phyloP scores from a whole-genome alignment of 202 grass and related monocot genomes.

The Bolboschoenoplectus hybrid region DNA sequence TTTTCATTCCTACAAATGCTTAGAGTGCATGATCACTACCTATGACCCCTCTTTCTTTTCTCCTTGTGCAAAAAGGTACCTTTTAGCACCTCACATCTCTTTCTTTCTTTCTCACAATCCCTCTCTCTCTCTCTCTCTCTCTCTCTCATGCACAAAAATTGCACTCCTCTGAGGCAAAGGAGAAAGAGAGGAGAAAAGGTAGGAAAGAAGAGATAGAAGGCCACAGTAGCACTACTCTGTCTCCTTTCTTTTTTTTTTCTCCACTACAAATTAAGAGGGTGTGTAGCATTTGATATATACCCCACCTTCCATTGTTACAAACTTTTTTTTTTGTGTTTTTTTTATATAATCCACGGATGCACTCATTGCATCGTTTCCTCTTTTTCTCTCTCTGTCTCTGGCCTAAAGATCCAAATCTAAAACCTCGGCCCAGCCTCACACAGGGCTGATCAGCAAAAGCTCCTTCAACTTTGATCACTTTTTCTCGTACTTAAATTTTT shows the following conservation, averaged over 20 bases:
- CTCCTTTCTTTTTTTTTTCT: constrained; percentile 37
- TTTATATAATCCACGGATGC: constrained; percentile 15
- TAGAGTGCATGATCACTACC: constrained; percentile 10
- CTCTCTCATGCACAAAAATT: constrained; percentile 31
- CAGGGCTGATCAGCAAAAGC: background rate
- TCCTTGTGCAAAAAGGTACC: constrained; percentile 24
- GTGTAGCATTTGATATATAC: constrained; percentile 39
- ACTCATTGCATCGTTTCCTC: constrained; percentile 26
- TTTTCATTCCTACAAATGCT: background rate
- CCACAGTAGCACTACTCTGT: constrained; percentile 25
- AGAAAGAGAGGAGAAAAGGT: background rate
- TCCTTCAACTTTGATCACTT: constrained; percentile 11
- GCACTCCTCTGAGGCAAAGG: background rate
- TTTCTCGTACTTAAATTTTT: constrained; percentile 18
- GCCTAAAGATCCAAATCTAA: background rate
- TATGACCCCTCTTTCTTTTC: constrained; percentile 17
- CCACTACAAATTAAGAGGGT: constrained; percentile 12
- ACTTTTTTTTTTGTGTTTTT: constrained; percentile 38
- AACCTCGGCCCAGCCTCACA: constrained; percentile 13
- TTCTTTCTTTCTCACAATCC: constrained; percentile 30
- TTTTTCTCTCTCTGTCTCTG: constrained; percentile 17
- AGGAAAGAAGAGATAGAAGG: background rate
- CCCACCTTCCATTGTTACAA: constrained; percentile 24
- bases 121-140: constrained; percentile 24
- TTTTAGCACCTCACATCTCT: background rate